Conservation (phyloP, 2,329 filamentous ascomycete genomes). For the Trichophyton rubrum region DNA sequence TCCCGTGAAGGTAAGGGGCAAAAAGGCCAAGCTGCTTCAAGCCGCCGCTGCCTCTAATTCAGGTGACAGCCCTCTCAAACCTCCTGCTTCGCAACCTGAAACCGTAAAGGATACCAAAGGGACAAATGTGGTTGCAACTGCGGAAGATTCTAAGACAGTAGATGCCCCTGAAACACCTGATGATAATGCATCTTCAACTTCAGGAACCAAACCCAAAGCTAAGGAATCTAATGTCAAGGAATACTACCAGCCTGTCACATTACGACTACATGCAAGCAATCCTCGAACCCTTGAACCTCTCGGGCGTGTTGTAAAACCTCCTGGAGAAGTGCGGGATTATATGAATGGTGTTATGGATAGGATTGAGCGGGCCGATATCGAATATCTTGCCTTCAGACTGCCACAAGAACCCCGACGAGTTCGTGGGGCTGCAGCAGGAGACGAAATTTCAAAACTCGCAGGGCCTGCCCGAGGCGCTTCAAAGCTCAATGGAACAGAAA, state of each 20-base stretch:
- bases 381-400: constrained; percentile 44
- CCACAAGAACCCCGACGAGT: constrained; percentile 29
- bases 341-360: constrained; percentile 48
- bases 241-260: constrained; percentile 43
- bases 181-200: constrained; percentile 6
- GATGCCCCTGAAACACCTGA: constrained; percentile 6
- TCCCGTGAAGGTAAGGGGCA: constrained; percentile 25
- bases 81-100: constrained; percentile 2
- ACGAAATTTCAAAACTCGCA: constrained; percentile 11
- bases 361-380: constrained; percentile 43
- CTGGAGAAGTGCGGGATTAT: constrained; percentile 41
- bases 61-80: constrained; percentile 9
- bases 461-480: neutral
- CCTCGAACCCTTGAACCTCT: constrained; percentile 44
- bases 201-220: constrained; percentile 15
- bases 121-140: constrained; percentile 13
- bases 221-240: constrained; percentile 33
- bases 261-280: constrained; percentile 43
- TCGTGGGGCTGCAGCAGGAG: constrained; percentile 18
- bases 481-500: neutral
- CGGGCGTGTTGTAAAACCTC: constrained; percentile 43
- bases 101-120: neutral
- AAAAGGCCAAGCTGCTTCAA: constrained; percentile 21
- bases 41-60: constrained; percentile 15
- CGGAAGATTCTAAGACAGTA: constrained; percentile 14